Evolutionary conservation across 2,329 filamentous ascomycete genomes (phyloP).

Genomic region (Aspergillaceae sp.): DNA sequence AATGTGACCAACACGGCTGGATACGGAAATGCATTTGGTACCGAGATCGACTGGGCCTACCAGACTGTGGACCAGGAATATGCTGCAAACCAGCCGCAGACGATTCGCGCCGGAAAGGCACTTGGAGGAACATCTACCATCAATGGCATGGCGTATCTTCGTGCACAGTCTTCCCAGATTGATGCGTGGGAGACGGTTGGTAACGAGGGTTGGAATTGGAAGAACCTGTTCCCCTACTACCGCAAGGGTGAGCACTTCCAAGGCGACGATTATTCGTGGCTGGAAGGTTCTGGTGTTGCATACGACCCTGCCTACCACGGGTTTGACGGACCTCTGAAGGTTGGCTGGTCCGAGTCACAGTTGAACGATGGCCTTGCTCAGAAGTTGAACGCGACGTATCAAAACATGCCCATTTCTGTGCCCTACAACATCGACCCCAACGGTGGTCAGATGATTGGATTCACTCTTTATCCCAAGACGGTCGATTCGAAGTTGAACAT

Average conservation of each 20-base stretch:
- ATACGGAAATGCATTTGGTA: background rate
- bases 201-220: background rate
- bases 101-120: background rate
- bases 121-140: background rate
- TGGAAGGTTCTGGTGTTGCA: slow-evolving; percentile 16
- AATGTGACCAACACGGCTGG: background rate
- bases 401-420: slow-evolving; percentile 29
- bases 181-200: background rate
- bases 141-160: background rate
- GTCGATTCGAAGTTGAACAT: background rate
- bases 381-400: slow-evolving; percentile 32
- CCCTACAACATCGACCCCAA: slow-evolving; percentile 22
- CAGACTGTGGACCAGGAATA: background rate
- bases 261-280: slow-evolving; percentile 4
- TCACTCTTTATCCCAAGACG: too few species aligned
- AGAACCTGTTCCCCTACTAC: background rate
- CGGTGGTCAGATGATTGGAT: background rate
- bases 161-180: background rate
- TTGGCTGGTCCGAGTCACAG: slow-evolving; percentile 17
- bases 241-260: background rate
- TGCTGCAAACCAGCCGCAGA: background rate
- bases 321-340: slow-evolving; percentile 20
- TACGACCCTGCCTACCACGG: slow-evolving; percentile 24
- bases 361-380: slow-evolving; percentile 17
- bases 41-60: background rate